Base-by-base conservation (phyloP, 2,329 filamentous ascomycete genomes). In the Chaetothyriales sp. region DNA sequence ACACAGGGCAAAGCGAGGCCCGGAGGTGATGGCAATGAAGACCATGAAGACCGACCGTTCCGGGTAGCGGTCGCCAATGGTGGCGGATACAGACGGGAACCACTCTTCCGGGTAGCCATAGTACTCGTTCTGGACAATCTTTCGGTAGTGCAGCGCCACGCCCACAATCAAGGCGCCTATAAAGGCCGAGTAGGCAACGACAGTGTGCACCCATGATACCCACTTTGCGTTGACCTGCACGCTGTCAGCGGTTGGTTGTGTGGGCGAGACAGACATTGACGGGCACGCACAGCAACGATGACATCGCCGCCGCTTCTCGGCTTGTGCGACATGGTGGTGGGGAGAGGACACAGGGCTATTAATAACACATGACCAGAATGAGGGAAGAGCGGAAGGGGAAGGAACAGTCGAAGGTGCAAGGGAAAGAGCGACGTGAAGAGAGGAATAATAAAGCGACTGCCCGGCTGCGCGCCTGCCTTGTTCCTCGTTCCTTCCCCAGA, bases 91-190 rank as follows among this genome's bases (percentile, higher is more conserved):
- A 44, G 89, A 95, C 53, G 89, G 89, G 64, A 95, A 95, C 89
- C 89, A 95, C 74, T 95, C 89, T 60, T 94, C 76, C 1, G 89
- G 89, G 65, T 94, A 95, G 61, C 88, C 88, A 69, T 89, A 94
- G 72, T 89, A 86, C 70, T 98, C 89, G 70, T 98, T 98, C 70
- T 95, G 77, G 51, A 98, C 92, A 61, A 98, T 98, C 74, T 98
- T 98, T 65, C 85, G 80, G 72, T 92, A 97, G 71, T 98, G 92
- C 47, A 98, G 77, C 51, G 75, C 77, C 51, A 83, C 74, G 59
- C 90, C 90, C 56, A 94, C 82, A 51, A 90, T 67, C 59, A 97
- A 75, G 54, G 90, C 90, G 65, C 87, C 88, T 58, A 94, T 58
- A 65, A 97, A 97, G 52, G 90, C 89, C 43, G 66, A 54, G 68